These are phyloP conservation scores for Antonospora locustae DNA, from an alignment of 371 early-diverging fungal species.

Conservation along the genomic window DNA sequence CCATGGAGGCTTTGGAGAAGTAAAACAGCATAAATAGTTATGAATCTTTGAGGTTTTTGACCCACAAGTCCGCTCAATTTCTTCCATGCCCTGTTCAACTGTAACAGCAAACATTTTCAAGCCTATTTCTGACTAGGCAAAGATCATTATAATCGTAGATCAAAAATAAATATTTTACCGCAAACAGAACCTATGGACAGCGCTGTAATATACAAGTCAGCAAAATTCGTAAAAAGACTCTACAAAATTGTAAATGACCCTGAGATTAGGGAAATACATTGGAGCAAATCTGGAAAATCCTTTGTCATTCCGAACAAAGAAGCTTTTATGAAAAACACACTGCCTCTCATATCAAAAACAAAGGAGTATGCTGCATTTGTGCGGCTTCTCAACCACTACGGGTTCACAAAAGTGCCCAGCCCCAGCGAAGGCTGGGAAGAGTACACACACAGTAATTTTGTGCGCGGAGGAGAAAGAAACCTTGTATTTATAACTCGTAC, in stretches of 20 bases:
- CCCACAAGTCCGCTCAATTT: too few species aligned
- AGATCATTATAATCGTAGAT: too few species aligned
- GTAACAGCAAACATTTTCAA: too few species aligned
- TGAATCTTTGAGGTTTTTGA: too few species aligned
- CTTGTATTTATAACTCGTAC: constrained; percentile 27
- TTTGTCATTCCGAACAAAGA: constrained; percentile 49
- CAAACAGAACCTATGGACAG: too few species aligned
- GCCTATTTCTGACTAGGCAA: too few species aligned
- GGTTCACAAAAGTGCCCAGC: constrained; percentile 51
- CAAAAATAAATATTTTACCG: too few species aligned
- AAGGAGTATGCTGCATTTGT: constrained; percentile 54
- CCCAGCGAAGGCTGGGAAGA: constrained; percentile 30
- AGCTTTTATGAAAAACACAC: constrained; percentile 41
- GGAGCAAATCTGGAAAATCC: constrained; percentile 46
- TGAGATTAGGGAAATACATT: constrained; percentile 36
- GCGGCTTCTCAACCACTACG: constrained; percentile 52
- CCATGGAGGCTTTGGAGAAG: too few species aligned
- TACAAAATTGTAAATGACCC: constrained; percentile 40
- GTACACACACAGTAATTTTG: constrained; percentile 47
- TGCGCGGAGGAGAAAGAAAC: constrained; percentile 25
- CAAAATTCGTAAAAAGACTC: constrained; percentile 52
- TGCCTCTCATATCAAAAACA: constrained; percentile 48
- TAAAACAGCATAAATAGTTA: too few species aligned
- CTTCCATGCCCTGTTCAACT: too few species aligned
- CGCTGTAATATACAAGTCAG: constrained; percentile 31